phyloP scores from a whole-genome alignment of 495 filamentous ascomycete genomes.

The Penicillium waksmanii region DNA sequence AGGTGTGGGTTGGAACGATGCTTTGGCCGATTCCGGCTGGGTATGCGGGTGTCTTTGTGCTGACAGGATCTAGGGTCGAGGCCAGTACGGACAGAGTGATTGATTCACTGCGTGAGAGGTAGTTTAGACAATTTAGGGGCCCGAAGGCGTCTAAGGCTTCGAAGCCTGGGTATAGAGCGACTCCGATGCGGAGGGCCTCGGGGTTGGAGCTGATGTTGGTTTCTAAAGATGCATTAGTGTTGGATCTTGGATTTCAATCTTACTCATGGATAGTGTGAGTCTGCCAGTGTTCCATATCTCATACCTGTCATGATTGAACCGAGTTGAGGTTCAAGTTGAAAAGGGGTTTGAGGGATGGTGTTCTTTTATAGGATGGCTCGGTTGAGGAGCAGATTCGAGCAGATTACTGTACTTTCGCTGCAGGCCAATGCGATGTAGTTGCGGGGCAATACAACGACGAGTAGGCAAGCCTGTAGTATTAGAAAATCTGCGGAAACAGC shows the following conservation, averaged over 20 bases:
- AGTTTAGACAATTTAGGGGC: conserved; percentile 64
- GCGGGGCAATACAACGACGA: not conserved
- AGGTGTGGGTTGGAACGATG: conserved; percentile 67
- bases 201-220: not conserved
- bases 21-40: conserved; percentile 37
- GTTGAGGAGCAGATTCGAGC: not conserved
- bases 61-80: conserved; percentile 56
- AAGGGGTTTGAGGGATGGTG: not conserved
- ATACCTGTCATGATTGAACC: too few relatives aligned
- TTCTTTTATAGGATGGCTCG: not conserved
- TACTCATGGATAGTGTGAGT: too few relatives aligned
- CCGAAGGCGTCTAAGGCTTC: conserved; percentile 58
- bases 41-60: conserved; percentile 30
- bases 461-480: not conserved
- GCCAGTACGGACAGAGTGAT: conserved; percentile 53
- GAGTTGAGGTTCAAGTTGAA: not conserved
- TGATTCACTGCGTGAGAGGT: conserved; percentile 48
- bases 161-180: conserved; percentile 40
- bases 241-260: not conserved
- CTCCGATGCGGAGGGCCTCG: conserved; percentile 27
- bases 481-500: not conserved
- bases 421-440: too few relatives aligned
- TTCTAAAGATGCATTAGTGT: not conserved
- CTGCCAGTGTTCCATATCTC: too few relatives aligned
- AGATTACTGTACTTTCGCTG: not conserved